Evolutionary conservation across 257 asterid genomes (phyloP).

Genomic region (Solanum sitiens): DNA sequence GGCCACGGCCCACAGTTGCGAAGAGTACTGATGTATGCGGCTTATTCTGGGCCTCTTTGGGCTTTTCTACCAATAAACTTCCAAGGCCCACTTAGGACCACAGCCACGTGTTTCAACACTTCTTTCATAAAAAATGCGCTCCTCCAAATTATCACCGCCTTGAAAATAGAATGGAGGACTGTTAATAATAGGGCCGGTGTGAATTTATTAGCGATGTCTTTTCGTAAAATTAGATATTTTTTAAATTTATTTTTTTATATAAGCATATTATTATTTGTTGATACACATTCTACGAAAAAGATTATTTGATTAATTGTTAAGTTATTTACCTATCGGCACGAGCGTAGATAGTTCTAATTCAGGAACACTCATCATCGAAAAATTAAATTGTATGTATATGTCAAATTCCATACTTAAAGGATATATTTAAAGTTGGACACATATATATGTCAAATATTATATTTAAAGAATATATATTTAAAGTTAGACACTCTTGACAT

Average conservation of each 20-base stretch:
- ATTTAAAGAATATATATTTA: too few species aligned
- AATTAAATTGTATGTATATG: too few species aligned
- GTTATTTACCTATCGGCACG: background rate
- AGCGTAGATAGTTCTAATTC: too few species aligned
- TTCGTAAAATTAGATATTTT: too few species aligned
- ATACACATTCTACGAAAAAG: background rate
- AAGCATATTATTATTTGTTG: background rate
- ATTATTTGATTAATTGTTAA: background rate
- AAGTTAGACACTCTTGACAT: too few species aligned
- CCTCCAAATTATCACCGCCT: background rate
- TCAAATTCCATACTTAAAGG: too few species aligned
- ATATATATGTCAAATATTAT: too few species aligned
- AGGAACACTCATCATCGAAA: too few species aligned
- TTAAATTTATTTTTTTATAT: background rate
- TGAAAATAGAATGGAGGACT: background rate
- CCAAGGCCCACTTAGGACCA: background rate
- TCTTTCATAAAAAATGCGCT: background rate
- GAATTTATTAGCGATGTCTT: background rate
- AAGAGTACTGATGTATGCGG: background rate
- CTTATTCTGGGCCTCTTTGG: background rate
- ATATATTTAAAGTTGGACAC: too few species aligned
- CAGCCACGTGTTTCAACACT: background rate
- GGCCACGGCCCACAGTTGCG: background rate
- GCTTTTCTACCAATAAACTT: background rate
- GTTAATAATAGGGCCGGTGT: background rate